Evolutionary conservation across 306 rosid species (phyloP), one percentile per base, ranked within the genome.

Genomic region (Elaeagnus macrophylla): DNA sequence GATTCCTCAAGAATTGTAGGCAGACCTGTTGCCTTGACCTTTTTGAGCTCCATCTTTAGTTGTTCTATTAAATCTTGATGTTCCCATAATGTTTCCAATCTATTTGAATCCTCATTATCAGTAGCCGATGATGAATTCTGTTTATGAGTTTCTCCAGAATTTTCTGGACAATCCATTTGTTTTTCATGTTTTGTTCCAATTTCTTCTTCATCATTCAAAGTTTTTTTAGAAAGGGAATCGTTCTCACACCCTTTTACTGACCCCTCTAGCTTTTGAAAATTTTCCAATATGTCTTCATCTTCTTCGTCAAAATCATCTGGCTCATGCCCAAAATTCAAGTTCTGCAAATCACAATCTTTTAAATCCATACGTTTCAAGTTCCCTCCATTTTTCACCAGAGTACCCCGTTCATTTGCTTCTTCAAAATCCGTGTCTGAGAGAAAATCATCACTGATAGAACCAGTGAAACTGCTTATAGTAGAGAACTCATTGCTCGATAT

Each of bases 1-100:
- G 99, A 82, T 62, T 93, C 95, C 68, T 93, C 99, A 41, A 82
- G 77, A 44, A 93, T 93, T 46, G 96, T 93, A 6, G 96, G 93
- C 37, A 93, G 61, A 35, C 96, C 96, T 6, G 79, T 82, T 42
- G 87, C 99, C 53, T 72, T 78, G 9, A 82, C 99, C 71, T 78
- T 93, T 69, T 81, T 87, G 75, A 93, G 64, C 64, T 93, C 99
- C 87, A 80, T 82, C 63, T 87, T 87, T 48, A 93, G 48, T 51
- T 93, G 96, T 62, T 87, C 96, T n/a, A 87, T 54, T 66, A 91
- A 72, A 9, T 91, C 96, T 43, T 91, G 99, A 68, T 87, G 96
- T 13, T 91, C 99, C 99, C 99, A 91, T 48, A 82, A 60, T 1
- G 82, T 68, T 53, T 91, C 99, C 54, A 91, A 80, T 37, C 67